Evolutionary conservation across 768 basidiomycete species (phyloP).

Genomic region (Crucibulum laeve): DNA sequence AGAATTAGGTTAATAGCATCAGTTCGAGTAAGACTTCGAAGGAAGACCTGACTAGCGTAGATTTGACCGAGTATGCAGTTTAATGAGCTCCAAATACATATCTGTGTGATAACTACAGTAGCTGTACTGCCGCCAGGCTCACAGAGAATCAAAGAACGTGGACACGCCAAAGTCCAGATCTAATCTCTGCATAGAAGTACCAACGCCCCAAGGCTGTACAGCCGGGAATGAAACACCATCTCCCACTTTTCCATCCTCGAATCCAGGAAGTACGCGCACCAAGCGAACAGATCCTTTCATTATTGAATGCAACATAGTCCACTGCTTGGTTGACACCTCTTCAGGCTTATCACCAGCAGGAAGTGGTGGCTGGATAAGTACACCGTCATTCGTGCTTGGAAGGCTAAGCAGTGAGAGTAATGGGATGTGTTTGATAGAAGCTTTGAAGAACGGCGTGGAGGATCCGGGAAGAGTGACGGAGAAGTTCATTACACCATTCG

Average conservation of each 20-base stretch:
- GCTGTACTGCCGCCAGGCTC: too few species aligned
- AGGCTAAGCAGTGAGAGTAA: conserved; percentile 18
- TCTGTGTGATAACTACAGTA: too few species aligned
- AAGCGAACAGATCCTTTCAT: not conserved
- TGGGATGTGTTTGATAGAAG: conserved; percentile 19
- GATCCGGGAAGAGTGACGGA: conserved; percentile 17
- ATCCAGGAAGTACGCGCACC: not conserved
- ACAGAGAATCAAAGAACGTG: not conserved
- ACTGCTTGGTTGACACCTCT: conserved; percentile 15
- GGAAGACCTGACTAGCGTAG: too few species aligned
- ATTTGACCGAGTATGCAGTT: too few species aligned
- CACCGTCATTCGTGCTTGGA: conserved; percentile 15
- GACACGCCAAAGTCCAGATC: not conserved
- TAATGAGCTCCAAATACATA: too few species aligned
- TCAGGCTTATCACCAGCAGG: conserved; percentile 16
- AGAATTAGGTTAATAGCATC: too few species aligned
- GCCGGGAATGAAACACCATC: not conserved
- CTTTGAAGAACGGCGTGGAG: conserved; percentile 23
- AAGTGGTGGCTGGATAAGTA: conserved; percentile 5
- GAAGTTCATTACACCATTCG: conserved; percentile 16
- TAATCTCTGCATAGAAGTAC: not conserved
- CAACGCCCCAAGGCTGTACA: not conserved
- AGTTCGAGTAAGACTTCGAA: too few species aligned
- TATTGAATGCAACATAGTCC: conserved; percentile 12
- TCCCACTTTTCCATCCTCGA: not conserved